Evolutionary conservation across 169 alveolate genomes (phyloP).

Genomic region (Eimeria sp.): DNA sequence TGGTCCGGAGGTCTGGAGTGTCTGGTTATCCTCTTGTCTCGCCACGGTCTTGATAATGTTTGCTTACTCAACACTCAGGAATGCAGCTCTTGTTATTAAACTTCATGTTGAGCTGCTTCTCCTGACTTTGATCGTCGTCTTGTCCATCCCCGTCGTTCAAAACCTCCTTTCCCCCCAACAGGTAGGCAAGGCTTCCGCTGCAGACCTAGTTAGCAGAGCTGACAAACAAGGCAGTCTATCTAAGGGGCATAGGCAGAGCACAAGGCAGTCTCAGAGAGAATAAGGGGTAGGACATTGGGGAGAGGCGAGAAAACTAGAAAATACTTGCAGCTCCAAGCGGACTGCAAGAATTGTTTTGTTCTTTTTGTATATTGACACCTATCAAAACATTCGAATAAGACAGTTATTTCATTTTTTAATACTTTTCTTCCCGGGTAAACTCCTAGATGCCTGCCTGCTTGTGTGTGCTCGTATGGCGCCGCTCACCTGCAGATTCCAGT

Average conservation of each 20-base stretch:
- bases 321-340: too few relatives aligned
- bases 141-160: constrained; percentile 71
- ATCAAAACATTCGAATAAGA: too few relatives aligned
- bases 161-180: constrained; percentile 76
- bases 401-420: too few relatives aligned
- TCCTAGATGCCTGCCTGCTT: not conserved
- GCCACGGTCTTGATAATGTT: constrained; percentile 16
- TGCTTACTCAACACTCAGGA: constrained; percentile 13
- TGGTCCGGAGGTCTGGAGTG: constrained; percentile 56
- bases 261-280: too few relatives aligned
- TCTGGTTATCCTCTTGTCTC: constrained; percentile 62
- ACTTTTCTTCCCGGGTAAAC: too few relatives aligned
- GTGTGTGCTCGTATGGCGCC: not conserved
- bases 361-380: too few relatives aligned
- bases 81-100: constrained; percentile 56
- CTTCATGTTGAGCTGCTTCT: constrained; percentile 69
- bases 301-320: too few relatives aligned
- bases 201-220: not conserved
- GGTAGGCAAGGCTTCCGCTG: constrained; percentile 15
- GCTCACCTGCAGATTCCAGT: constrained; percentile 16
- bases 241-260: not conserved
- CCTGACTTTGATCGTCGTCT: constrained; percentile 20
- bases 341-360: too few relatives aligned
- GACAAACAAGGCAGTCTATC: not conserved
- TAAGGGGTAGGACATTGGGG: too few relatives aligned